These are phyloP conservation scores for Chytriomyces hyalinus DNA, from an alignment of 192 early-diverging fungal genomes.

Conservation along the genomic window DNA sequence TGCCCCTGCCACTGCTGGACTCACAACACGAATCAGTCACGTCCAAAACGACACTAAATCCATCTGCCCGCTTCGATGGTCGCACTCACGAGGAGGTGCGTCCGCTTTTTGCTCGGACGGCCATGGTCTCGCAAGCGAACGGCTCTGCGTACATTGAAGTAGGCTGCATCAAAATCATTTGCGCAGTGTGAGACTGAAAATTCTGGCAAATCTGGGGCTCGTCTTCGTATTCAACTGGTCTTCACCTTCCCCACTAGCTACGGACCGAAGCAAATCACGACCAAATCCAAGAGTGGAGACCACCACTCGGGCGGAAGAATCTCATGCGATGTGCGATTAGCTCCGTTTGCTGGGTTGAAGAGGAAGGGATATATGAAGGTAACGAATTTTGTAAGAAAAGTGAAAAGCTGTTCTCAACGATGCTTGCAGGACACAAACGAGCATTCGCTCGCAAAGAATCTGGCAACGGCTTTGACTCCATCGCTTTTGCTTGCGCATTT, in stretches of 20 bases:
- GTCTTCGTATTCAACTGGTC: neutral
- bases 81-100: constrained; percentile 45
- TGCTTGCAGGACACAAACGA: neutral
- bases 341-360: constrained; percentile 69
- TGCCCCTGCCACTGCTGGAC: constrained; percentile 38
- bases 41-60: neutral
- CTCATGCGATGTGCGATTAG: constrained; percentile 78
- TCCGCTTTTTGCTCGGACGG: constrained; percentile 64
- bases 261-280: constrained; percentile 67
- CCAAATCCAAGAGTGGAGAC: constrained; percentile 56
- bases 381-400: constrained; percentile 6
- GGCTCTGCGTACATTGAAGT: constrained; percentile 80
- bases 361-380: constrained; percentile 59
- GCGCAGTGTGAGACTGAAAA: constrained; percentile 73
- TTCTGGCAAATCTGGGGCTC: neutral
- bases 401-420: neutral
- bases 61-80: constrained; percentile 28
- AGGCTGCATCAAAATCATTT: constrained; percentile 70
- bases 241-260: constrained; percentile 52
- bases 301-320: constrained; percentile 53
- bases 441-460: constrained; percentile 3
- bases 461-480: constrained; percentile 61
- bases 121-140: constrained; percentile 73
- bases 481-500: constrained; percentile 72
- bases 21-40: constrained; percentile 23